Percentiles rank a stretch among this genome's conserved stretches.
Conservation (phyloP, 2,329 filamentous ascomycete genomes). For the Colletotrichum somersetense region DNA sequence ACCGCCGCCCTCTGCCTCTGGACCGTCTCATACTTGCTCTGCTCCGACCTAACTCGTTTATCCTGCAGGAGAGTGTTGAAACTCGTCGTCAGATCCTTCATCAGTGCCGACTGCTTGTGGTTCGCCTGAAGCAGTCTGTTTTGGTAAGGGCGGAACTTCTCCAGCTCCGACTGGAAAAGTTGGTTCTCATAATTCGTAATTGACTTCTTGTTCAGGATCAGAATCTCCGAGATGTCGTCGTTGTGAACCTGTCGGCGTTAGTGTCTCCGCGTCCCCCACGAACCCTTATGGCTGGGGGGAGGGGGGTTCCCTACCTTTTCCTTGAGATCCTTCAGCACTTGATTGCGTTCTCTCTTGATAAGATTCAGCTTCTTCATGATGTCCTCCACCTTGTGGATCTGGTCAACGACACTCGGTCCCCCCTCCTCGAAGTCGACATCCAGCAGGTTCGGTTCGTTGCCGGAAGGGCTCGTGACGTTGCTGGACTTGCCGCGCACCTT, state of each 20-base stretch:
- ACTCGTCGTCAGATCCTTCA: conserved; percentile 91
- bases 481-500: conserved; percentile 78
- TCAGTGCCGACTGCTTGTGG: conserved; percentile 92
- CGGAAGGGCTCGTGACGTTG: conserved; percentile 71
- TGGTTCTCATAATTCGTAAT: conserved; percentile 92
- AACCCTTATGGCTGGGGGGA: not conserved
- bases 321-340: conserved; percentile 96
- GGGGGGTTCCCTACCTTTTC: conserved; percentile 78
- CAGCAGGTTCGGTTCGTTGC: conserved; percentile 81
- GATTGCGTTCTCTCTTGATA: conserved; percentile 90
- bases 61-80: conserved; percentile 93
- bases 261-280: conserved; percentile 12
- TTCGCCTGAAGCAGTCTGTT: conserved; percentile 91
- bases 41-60: conserved; percentile 91
- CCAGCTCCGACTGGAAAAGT: conserved; percentile 94
- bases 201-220: conserved; percentile 98
- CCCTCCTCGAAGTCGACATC: conserved; percentile 92
- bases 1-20: conserved; percentile 85
- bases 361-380: conserved; percentile 91
- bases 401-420: conserved; percentile 84
- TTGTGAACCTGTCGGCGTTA: conserved; percentile 78
- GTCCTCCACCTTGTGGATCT: conserved; percentile 90
- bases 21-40: conserved; percentile 93
- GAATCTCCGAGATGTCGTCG: conserved; percentile 96
- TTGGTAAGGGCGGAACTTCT: conserved; percentile 95